These are phyloP conservation scores for Fusarium torreyae DNA, from an alignment of 2,329 filamentous ascomycete species.

Conservation along the genomic window DNA sequence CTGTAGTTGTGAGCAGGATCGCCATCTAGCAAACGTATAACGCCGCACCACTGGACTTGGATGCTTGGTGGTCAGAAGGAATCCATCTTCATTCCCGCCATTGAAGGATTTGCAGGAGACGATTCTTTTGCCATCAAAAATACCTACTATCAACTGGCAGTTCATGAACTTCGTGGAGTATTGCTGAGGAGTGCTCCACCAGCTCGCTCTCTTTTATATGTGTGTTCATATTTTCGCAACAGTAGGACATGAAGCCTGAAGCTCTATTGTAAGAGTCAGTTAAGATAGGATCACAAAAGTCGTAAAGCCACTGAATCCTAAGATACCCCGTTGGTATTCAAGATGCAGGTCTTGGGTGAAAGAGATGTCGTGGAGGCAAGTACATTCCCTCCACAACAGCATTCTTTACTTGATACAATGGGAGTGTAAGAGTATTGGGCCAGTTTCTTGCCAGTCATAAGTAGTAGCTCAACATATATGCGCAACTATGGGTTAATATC, in stretches of 20 bases:
- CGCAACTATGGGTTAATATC: not conserved
- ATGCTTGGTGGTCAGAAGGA: conserved; percentile 14
- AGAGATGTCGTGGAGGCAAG: conserved; percentile 25
- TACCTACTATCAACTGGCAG: not conserved
- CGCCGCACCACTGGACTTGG: conserved; percentile 13
- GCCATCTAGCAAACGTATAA: conserved; percentile 30
- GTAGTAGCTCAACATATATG: not conserved
- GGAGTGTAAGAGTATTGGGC: not conserved
- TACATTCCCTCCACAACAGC: conserved; percentile 8
- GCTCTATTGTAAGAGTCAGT: not conserved
- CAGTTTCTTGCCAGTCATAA: not conserved
- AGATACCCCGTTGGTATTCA: conserved; percentile 28
- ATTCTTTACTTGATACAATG: conserved; percentile 11
- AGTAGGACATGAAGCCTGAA: not conserved
- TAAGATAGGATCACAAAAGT: not conserved
- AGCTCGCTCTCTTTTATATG: not conserved
- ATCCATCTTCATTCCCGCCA: conserved; percentile 18
- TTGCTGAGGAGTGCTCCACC: not conserved
- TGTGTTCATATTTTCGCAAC: not conserved
- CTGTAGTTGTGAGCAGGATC: conserved; percentile 6
- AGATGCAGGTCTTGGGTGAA: conserved; percentile 29
- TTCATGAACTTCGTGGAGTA: not conserved
- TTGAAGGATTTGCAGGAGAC: too few species aligned
- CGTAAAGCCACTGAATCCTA: conserved; percentile 22
- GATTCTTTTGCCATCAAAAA: not conserved